Conservation (phyloP, 768 basidiomycete genomes). For the Neoboletus magnificus region DNA sequence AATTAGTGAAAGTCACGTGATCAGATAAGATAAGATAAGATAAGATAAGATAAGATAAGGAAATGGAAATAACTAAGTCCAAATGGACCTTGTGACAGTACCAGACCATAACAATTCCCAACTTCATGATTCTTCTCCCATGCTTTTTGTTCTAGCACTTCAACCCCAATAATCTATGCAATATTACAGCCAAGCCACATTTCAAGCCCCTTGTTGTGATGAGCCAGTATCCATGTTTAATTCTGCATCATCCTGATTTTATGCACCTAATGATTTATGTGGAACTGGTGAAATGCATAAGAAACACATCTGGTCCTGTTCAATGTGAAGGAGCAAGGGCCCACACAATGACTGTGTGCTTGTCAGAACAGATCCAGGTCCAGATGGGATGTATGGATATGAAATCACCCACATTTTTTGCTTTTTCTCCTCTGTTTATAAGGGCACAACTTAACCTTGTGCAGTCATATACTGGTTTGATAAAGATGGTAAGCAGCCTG, state of each 20-base stretch:
- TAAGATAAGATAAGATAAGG: no score
- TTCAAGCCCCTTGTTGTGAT: background rate
- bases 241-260: constrained; percentile 24
- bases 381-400: constrained; percentile 14
- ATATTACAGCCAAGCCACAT: background rate
- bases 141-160: constrained; percentile 3
- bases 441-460: constrained; percentile 14
- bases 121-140: background rate
- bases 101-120: background rate
- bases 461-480: constrained; percentile 25
- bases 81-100: no score
- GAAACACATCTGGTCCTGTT: constrained; percentile 21
- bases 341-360: constrained; percentile 24
- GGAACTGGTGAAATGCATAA: constrained; percentile 26
- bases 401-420: constrained; percentile 13
- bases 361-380: constrained; percentile 6
- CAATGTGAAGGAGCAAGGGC: constrained; percentile 17
- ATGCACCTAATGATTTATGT: constrained; percentile 28
- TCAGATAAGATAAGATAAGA: no score
- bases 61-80: no score
- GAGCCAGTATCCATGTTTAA: constrained; percentile 16
- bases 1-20: no score
- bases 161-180: constrained; percentile 6
- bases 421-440: constrained; percentile 25
- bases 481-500: constrained; percentile 14